Evolutionary conservation across 106 monocot genomes (phyloP).

Genomic region (Iris macrosiphon): DNA sequence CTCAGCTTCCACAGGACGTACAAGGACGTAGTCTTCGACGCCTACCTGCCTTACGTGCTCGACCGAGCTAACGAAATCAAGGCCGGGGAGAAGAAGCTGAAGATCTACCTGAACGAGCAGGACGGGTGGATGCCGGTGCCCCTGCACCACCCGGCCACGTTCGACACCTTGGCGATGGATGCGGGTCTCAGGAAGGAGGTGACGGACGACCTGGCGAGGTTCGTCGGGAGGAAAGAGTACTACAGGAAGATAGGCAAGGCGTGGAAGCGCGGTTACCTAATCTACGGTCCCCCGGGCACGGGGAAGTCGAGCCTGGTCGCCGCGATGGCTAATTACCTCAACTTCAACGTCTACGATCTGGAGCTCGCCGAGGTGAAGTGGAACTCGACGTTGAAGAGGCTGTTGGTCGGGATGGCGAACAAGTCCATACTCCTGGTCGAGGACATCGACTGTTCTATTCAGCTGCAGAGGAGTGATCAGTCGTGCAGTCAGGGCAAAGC

Average conservation of each 20-base stretch:
- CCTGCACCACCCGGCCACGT: conserved; percentile 39
- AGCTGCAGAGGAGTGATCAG: neutral
- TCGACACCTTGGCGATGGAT: conserved; percentile 44
- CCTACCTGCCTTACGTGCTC: conserved; percentile 25
- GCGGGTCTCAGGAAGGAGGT: conserved; percentile 20
- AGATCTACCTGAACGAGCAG: conserved; percentile 19
- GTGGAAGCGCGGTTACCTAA: conserved; percentile 51
- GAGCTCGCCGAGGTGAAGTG: conserved; percentile 7
- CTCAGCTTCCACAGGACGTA: conserved; percentile 31
- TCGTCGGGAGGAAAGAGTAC: conserved; percentile 28
- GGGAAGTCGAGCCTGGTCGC: conserved; percentile 61
- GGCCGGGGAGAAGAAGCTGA: conserved; percentile 5
- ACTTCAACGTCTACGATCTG: conserved; percentile 22
- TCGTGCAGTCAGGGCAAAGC: neutral
- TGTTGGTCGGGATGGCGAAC: conserved; percentile 13
- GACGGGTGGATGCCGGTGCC: conserved; percentile 15
- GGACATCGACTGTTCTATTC: conserved; percentile 23
- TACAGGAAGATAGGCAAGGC: conserved; percentile 36
- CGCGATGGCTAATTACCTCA: conserved; percentile 51
- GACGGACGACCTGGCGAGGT: conserved; percentile 26
- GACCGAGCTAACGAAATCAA: conserved; percentile 11
- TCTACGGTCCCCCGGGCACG: conserved; percentile 51
- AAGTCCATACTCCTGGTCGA: conserved; percentile 18
- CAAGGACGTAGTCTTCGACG: conserved; percentile 10
- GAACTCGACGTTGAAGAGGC: neutral